phyloP scores from a whole-genome alignment of 495 filamentous ascomycete species.

The Hypoxylon rickii region DNA sequence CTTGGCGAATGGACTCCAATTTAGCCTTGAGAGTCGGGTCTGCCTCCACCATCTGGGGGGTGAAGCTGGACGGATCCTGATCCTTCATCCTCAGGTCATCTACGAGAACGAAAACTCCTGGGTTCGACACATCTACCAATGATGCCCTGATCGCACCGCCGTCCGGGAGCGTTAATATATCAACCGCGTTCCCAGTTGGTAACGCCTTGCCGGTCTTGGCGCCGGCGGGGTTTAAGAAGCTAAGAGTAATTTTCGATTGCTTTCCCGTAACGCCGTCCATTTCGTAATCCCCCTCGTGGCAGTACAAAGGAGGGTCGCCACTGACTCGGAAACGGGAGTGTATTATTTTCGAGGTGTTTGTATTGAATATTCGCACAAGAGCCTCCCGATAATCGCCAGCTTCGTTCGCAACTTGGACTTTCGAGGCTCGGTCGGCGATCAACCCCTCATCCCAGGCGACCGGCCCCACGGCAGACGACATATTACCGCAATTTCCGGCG shows the following conservation, averaged over 20 bases:
- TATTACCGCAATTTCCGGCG: slow-evolving; percentile 76
- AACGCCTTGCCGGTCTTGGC: slow-evolving; percentile 68
- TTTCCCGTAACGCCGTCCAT: slow-evolving; percentile 72
- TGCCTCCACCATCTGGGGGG: slow-evolving; percentile 57
- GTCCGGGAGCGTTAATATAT: slow-evolving; percentile 57
- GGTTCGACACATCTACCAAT: slow-evolving; percentile 66
- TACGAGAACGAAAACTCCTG: slow-evolving; percentile 65
- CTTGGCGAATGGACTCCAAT: slow-evolving; percentile 64
- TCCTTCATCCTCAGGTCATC: slow-evolving; percentile 51
- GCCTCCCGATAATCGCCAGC: slow-evolving; percentile 38
- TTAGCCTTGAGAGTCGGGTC: slow-evolving; percentile 51
- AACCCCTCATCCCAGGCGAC: slow-evolving; percentile 63
- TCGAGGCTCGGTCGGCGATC: slow-evolving; percentile 20
- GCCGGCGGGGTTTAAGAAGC: slow-evolving; percentile 69
- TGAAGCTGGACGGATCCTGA: slow-evolving; percentile 44
- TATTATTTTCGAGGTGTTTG: slow-evolving; percentile 54
- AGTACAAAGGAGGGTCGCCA: slow-evolving; percentile 48
- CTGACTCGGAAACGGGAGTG: slow-evolving; percentile 53
- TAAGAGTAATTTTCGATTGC: slow-evolving; percentile 58
- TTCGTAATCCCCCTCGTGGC: slow-evolving; percentile 57
- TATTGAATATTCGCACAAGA: slow-evolving; percentile 50
- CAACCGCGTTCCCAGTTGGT: slow-evolving; percentile 63
- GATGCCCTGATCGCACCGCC: slow-evolving; percentile 56
- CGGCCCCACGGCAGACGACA: slow-evolving; percentile 69
- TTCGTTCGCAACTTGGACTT: slow-evolving; percentile 31